Base-by-base conservation (phyloP, 2,329 filamentous ascomycete species). In the Ceratocystis colombiana region DNA sequence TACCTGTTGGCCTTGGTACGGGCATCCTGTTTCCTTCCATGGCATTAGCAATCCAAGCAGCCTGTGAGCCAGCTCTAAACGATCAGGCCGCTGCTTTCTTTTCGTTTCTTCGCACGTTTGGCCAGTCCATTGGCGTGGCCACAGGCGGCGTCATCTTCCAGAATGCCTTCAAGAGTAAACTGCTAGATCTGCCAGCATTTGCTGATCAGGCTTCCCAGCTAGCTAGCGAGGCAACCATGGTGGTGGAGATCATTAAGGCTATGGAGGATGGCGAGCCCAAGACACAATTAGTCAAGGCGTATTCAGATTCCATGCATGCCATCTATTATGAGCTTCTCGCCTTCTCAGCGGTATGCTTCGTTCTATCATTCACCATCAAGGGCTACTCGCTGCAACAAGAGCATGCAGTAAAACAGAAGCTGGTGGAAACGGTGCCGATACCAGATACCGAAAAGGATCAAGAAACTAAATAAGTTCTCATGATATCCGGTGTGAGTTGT, bases 1-100 rank as follows among this genome's bases (percentile, higher is more conserved):
- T 88, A 5, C 76, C 84, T 20, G 75, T 82, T 12, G 85, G 85
- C 0, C 64, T 87, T 3, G 86, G 86, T 15, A 79, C 83, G 2
- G 87, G 86, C 1, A 79, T 88, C 65, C 76, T 89, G 5, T 87
- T 88, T 73, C 82, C 87, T 0, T 77, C 80, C n/a, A 82, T 87
- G 75, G 79, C 77, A 0, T 81, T 87, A 44, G 80, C 82, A 1
- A 80, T 88, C 28, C 86, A 89, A 73, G 85, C 86, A 6, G 78
- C 84, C 0, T 79, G 81, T 1, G 71, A 73, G 10, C 75, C 75
- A 5, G 71, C 69, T 17, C 76, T 78, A 0, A 79, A 78, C 67
- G 77, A 79, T 66, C 81, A 87, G 70, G 80, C 85, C 50, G 81
- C 84, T 1, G 85, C 82, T 10, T 82, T 89, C 76, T 88, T 86